Conservation (phyloP, 352 stramenopile genomes). For the Pythium scleroteichum region DNA sequence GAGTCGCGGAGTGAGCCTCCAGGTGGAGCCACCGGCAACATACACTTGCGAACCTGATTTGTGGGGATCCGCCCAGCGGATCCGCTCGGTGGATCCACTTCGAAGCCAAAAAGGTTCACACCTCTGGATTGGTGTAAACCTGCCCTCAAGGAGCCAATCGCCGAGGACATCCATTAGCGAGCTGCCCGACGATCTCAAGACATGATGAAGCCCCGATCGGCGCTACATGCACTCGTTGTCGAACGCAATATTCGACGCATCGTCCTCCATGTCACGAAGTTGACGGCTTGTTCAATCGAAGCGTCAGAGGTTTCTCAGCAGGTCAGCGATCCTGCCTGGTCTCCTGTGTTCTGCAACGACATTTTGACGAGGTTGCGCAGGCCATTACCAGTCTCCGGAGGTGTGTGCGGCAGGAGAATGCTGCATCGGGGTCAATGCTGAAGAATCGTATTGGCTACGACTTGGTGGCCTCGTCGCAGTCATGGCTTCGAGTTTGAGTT, state of each 20-base stretch:
- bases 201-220: neutral
- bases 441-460: no score
- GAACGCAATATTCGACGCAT: slow-evolving; percentile 52
- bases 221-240: slow-evolving; percentile 20
- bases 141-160: no score
- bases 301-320: slow-evolving; percentile 15
- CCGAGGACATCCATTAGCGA: no score
- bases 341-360: no score
- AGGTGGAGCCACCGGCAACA: neutral
- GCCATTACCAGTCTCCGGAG: no score
- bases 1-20: slow-evolving; percentile 1
- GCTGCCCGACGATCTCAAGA: no score
- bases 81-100: slow-evolving; percentile 7
- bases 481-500: no score
- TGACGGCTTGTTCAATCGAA: slow-evolving; percentile 12
- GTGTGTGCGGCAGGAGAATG: no score
- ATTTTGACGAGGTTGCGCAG: neutral
- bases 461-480: no score
- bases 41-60: slow-evolving; percentile 24
- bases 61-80: slow-evolving; percentile 10
- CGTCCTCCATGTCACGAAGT: slow-evolving; percentile 40
- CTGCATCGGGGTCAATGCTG: no score
- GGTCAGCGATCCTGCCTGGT: no score
- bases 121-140: slow-evolving; percentile 7
- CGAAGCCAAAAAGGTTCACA: neutral